phyloP scores from a whole-genome alignment of 139 green algal species.

The Coelastrella sp. region DNA sequence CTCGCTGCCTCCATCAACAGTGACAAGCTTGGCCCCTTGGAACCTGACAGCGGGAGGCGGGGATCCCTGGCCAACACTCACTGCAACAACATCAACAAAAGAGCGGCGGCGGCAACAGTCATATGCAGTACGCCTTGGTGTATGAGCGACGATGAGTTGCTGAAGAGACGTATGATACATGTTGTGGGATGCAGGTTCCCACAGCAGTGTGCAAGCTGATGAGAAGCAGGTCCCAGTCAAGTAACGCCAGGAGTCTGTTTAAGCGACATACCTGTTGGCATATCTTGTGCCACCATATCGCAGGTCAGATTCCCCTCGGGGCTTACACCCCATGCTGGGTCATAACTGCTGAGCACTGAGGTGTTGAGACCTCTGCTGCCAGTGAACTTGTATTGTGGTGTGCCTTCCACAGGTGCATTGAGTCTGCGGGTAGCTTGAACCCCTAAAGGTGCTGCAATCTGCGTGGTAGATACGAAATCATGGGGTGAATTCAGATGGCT shows the following conservation, averaged over 20 bases:
- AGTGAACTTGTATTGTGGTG: conserved; percentile 37
- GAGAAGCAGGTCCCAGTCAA: no score
- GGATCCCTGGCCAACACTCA: background rate
- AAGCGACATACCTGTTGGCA: background rate
- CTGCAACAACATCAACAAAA: background rate
- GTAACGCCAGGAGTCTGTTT: no score
- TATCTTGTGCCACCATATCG: background rate
- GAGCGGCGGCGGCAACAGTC: no score
- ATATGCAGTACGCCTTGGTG: no score
- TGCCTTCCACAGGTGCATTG: conserved; percentile 12
- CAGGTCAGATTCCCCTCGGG: background rate
- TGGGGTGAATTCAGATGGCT: no score
- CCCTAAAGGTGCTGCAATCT: conserved; percentile 18
- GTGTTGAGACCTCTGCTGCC: conserved; percentile 30
- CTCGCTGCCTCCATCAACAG: conserved; percentile 4
- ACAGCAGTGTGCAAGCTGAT: no score
- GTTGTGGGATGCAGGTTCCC: no score
- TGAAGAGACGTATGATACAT: no score
- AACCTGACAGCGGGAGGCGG: conserved; percentile 34
- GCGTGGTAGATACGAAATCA: background rate
- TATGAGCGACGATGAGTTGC: no score
- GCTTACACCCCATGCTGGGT: conserved; percentile 10
- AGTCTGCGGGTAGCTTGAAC: conserved; percentile 12
- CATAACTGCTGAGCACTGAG: background rate
- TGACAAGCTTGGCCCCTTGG: conserved; percentile 9